phyloP scores from a whole-genome alignment of 2,329 filamentous ascomycete species.

The Aspergillus ustus region DNA sequence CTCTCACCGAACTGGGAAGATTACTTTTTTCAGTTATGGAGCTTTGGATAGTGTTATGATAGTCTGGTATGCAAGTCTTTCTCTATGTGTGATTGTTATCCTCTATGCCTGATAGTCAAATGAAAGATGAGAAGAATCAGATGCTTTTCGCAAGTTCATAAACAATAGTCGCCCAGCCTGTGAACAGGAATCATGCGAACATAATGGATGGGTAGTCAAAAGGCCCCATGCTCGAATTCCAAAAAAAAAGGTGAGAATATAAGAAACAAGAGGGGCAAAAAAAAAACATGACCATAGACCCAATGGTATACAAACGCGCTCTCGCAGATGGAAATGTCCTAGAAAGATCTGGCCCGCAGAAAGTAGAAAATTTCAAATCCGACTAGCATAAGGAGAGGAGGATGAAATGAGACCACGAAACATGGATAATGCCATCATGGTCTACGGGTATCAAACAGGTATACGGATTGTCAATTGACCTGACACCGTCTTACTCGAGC shows the following conservation, averaged over 20 bases:
- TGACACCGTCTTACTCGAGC: background rate
- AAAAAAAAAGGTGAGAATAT: background rate
- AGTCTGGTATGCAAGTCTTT: background rate
- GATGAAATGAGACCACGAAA: slow-evolving; percentile 13
- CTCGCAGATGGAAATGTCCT: slow-evolving; percentile 12
- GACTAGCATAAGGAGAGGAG: slow-evolving; percentile 6
- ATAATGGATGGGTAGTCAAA: background rate
- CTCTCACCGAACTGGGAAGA: background rate
- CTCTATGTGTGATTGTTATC: slow-evolving; percentile 4
- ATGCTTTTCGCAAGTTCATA: slow-evolving; percentile 6
- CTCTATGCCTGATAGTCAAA: slow-evolving; percentile 3
- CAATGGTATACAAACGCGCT: slow-evolving; percentile 10
- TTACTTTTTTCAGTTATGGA: background rate
- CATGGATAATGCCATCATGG: slow-evolving; percentile 18
- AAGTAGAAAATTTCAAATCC: slow-evolving; percentile 11
- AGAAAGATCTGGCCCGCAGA: slow-evolving; percentile 12
- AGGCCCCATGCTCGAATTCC: background rate
- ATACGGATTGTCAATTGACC: background rate
- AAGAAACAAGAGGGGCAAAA: background rate
- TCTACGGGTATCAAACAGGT: slow-evolving; percentile 28
- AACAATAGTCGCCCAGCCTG: background rate
- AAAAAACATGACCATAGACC: slow-evolving; percentile 9
- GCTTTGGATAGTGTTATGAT: background rate
- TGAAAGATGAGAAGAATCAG: background rate
- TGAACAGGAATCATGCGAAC: background rate